phyloP scores from a whole-genome alignment of 805 yeast species.

The Starmerella stigmatis region DNA sequence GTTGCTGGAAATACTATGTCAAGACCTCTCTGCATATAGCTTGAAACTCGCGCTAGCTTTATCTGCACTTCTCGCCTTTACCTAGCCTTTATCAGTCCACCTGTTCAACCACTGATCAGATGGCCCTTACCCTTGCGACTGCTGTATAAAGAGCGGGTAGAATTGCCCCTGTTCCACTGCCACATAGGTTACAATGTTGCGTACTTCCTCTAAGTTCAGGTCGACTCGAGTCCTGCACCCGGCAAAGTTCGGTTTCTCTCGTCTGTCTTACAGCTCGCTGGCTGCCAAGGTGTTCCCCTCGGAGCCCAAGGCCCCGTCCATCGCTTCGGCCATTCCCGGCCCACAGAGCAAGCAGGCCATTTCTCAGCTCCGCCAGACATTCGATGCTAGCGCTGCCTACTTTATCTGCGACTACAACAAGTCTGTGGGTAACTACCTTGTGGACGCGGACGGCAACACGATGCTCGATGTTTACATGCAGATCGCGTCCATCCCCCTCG shows the following conservation, averaged over 20 bases:
- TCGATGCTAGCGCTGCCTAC: constrained; percentile 63
- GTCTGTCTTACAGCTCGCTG: constrained; percentile 16
- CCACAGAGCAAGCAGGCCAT: constrained; percentile 50
- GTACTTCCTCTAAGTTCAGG: not conserved
- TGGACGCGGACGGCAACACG: constrained; percentile 69
- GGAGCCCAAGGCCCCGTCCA: constrained; percentile 66
- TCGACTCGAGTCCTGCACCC: not conserved
- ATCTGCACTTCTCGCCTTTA: not conserved
- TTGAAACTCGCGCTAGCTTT: too few species aligned
- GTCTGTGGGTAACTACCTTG: constrained; percentile 69
- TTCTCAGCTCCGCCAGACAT: constrained; percentile 46
- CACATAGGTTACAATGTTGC: not conserved
- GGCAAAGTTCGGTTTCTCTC: not conserved
- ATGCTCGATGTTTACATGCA: constrained; percentile 70
- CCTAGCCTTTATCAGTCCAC: constrained; percentile 1
- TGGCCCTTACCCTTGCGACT: too few species aligned
- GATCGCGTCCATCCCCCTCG: constrained; percentile 75
- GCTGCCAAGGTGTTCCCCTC: constrained; percentile 45
- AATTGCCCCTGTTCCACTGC: not conserved
- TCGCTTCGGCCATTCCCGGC: constrained; percentile 65
- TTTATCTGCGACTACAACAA: constrained; percentile 66
- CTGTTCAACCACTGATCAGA: too few species aligned
- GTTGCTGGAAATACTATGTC: too few species aligned
- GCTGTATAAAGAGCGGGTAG: too few species aligned
- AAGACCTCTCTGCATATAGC: too few species aligned